Evolutionary conservation across 257 asterid genomes (phyloP).

Genomic region (Buddleja alternifolia): DNA sequence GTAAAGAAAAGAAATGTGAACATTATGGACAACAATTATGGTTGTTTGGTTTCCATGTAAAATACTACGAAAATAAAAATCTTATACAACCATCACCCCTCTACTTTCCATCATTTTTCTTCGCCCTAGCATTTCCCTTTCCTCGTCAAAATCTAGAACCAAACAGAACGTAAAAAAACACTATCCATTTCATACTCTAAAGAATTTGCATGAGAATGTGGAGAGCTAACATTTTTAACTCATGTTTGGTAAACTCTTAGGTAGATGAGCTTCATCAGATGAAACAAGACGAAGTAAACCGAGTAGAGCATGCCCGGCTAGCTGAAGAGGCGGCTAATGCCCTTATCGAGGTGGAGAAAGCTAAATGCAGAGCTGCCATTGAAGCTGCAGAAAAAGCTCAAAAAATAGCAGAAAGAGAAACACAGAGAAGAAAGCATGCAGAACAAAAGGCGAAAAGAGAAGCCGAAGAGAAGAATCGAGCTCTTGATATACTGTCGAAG

Average conservation of each 20-base stretch:
- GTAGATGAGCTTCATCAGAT: slow-evolving; percentile 41
- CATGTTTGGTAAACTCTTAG: slow-evolving; percentile 28
- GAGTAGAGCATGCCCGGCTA: slow-evolving; percentile 42
- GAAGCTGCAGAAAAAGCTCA: slow-evolving; percentile 63
- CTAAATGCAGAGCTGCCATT: slow-evolving; percentile 51
- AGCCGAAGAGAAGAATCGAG: slow-evolving; percentile 44
- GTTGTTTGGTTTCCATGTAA: too few relatives aligned
- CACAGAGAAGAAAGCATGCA: slow-evolving; percentile 46
- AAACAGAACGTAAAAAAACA: too few relatives aligned
- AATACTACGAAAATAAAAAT: too few relatives aligned
- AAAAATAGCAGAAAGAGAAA: slow-evolving; percentile 54
- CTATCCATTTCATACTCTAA: not conserved
- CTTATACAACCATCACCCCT: too few relatives aligned
- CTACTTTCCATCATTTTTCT: too few relatives aligned
- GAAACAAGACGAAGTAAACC: slow-evolving; percentile 39
- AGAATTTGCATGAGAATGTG: too few relatives aligned
- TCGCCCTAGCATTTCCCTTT: too few relatives aligned
- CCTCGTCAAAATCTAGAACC: too few relatives aligned
- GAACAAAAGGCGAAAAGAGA: slow-evolving; percentile 50
- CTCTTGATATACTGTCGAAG: slow-evolving; percentile 36
- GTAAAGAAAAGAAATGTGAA: too few relatives aligned
- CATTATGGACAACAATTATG: too few relatives aligned
- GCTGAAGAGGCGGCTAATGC: slow-evolving; percentile 46
- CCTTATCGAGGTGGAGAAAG: slow-evolving; percentile 48
- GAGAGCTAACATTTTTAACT: too few relatives aligned